Percentiles rank a stretch among this genome's conserved stretches.
Conservation (phyloP, 495 filamentous ascomycete genomes). For the Pyrenula massariospora region DNA sequence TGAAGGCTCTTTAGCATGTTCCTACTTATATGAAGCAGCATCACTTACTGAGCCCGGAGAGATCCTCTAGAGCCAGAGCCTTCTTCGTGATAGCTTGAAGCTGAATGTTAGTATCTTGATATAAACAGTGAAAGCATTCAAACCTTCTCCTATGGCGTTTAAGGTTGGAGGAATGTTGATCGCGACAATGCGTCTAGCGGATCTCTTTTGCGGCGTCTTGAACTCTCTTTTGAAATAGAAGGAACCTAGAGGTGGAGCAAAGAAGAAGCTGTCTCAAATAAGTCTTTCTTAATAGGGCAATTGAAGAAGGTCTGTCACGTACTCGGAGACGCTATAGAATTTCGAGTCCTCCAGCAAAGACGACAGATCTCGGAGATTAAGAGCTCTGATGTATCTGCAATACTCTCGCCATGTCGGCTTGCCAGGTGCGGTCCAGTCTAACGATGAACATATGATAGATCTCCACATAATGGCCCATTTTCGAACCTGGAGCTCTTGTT, state of each 20-base stretch:
- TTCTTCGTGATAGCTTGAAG: slow-evolving; percentile 33
- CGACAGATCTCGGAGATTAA: slow-evolving; percentile 50
- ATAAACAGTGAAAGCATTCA: not conserved
- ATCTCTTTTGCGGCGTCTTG: slow-evolving; percentile 1
- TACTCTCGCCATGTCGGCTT: slow-evolving; percentile 53
- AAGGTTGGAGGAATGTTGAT: slow-evolving; percentile 13
- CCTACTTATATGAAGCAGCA: too few species aligned
- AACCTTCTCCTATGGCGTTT: slow-evolving; percentile 28
- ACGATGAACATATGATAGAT: slow-evolving; percentile 54
- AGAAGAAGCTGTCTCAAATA: not conserved
- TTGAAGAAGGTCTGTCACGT: slow-evolving; percentile 7
- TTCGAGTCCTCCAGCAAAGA: slow-evolving; percentile 42
- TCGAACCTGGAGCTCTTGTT: slow-evolving; percentile 13
- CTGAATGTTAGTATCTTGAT: not conserved
- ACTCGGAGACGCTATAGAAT: slow-evolving; percentile 28
- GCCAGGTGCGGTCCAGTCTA: slow-evolving; percentile 17
- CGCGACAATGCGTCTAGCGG: slow-evolving; percentile 4
- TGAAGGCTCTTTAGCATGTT: slow-evolving; percentile 17
- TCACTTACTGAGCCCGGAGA: slow-evolving; percentile 32
- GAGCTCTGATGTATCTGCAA: slow-evolving; percentile 49
- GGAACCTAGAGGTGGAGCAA: not conserved
- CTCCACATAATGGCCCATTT: slow-evolving; percentile 57
- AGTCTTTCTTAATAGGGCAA: too few species aligned
- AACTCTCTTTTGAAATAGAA: slow-evolving; percentile 7
- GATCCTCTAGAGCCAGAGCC: slow-evolving; percentile 39